These are phyloP conservation scores for Sindora glabra DNA, from an alignment of 306 rosid species.

Conservation along the genomic window DNA sequence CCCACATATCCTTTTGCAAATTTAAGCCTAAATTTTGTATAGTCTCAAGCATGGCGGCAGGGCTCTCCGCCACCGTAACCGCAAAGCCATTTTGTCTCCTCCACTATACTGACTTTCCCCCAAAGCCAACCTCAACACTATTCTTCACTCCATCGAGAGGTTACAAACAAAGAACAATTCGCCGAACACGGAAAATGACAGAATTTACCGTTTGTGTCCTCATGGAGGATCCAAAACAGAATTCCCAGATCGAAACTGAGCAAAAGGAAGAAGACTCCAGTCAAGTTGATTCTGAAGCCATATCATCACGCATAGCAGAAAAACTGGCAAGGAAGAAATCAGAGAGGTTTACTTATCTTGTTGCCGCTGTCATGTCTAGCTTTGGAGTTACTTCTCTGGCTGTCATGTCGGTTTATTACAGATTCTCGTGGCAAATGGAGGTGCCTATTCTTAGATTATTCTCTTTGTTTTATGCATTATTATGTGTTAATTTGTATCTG, in stretches of 20 bases:
- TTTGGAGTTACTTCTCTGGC: slow-evolving; percentile 89
- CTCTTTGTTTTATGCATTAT: not conserved
- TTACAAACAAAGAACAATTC: slow-evolving; percentile 12
- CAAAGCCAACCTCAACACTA: slow-evolving; percentile 27
- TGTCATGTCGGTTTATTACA: slow-evolving; percentile 66
- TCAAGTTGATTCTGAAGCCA: slow-evolving; percentile 16
- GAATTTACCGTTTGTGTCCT: slow-evolving; percentile 54
- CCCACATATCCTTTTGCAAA: not conserved
- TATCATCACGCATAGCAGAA: slow-evolving; percentile 39
- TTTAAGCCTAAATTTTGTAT: not conserved
- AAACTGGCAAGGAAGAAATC: slow-evolving; percentile 61
- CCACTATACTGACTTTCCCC: slow-evolving; percentile 19
- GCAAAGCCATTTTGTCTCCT: slow-evolving; percentile 40
- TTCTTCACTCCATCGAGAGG: slow-evolving; percentile 23
- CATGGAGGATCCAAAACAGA: slow-evolving; percentile 52
- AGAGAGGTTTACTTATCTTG: slow-evolving; percentile 68
- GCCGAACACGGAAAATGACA: slow-evolving; percentile 23
- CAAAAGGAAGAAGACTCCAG: slow-evolving; percentile 12
- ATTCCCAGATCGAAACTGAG: slow-evolving; percentile 14
- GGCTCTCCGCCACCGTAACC: slow-evolving; percentile 47
- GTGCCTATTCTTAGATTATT: slow-evolving; percentile 15
- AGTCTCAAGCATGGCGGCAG: slow-evolving; percentile 75
- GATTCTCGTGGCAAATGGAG: slow-evolving; percentile 98
- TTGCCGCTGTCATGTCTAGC: slow-evolving; percentile 87
- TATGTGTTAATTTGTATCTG: not conserved